Percentiles rank a stretch among this genome's conserved stretches.
Evolutionary conservation across 345 rosid species (phyloP).

Genomic region (Camelina sativa): DNA sequence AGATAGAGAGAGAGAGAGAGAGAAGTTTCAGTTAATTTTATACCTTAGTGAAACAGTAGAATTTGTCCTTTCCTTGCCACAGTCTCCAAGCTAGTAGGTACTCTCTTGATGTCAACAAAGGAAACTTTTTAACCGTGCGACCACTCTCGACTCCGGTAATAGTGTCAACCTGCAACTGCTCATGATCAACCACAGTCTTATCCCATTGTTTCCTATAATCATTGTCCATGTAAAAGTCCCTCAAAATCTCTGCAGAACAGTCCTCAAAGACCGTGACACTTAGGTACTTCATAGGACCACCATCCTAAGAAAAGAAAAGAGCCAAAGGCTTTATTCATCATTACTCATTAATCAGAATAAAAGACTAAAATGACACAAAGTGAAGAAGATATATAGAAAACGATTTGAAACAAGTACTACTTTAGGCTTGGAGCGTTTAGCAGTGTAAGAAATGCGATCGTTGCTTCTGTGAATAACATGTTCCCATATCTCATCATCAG

Average conservation of each 20-base stretch:
- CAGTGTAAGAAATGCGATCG: slow-evolving; percentile 59
- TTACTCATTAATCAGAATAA: slow-evolving; percentile 15
- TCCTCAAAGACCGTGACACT: slow-evolving; percentile 76
- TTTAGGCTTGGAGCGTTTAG: slow-evolving; percentile 73
- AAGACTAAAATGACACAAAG: neutral
- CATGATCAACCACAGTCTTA: slow-evolving; percentile 67
- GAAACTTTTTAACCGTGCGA: slow-evolving; percentile 77
- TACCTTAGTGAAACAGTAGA: slow-evolving; percentile 88
- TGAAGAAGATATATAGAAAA: neutral
- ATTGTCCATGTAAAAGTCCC: slow-evolving; percentile 90
- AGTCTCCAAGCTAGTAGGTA: slow-evolving; percentile 83
- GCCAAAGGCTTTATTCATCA: neutral
- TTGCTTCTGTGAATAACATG: slow-evolving; percentile 59
- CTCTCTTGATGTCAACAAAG: slow-evolving; percentile 82
- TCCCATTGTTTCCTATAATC: slow-evolving; percentile 86
- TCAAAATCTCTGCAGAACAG: slow-evolving; percentile 63
- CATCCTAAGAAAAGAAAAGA: slow-evolving; percentile 55
- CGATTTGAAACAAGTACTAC: slow-evolving; percentile 33
- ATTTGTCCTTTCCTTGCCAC: slow-evolving; percentile 81
- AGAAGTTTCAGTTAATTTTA: neutral
- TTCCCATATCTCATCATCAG: slow-evolving; percentile 63
- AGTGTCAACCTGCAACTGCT: slow-evolving; percentile 67
- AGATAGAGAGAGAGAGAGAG: neutral
- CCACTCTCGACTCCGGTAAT: slow-evolving; percentile 74
- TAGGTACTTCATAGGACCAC: slow-evolving; percentile 75